Conservation (phyloP, 164 flowering plant genomes). For the Santalum album region DNA sequence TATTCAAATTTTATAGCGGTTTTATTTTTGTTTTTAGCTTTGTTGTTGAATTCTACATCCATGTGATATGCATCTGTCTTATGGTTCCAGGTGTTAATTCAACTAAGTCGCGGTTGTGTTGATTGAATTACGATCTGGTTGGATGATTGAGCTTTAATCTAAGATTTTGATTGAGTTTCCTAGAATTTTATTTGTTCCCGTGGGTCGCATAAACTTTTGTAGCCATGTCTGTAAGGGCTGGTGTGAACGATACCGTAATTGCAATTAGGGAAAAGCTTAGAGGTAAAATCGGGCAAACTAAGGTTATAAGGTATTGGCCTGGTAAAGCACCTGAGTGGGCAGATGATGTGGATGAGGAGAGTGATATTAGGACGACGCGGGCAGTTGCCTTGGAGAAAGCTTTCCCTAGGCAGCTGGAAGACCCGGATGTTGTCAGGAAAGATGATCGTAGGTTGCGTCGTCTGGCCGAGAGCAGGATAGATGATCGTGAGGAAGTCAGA, state of each 20-base stretch:
- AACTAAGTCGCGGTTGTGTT: too few relatives aligned
- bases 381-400: conserved; percentile 52
- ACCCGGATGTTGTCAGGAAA: conserved; percentile 21
- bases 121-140: too few relatives aligned
- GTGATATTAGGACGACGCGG: conserved; percentile 44
- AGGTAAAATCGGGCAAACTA: conserved; percentile 87
- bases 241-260: conserved; percentile 66
- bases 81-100: too few relatives aligned
- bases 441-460: conserved; percentile 88
- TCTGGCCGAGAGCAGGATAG: conserved; percentile 60
- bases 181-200: too few relatives aligned
- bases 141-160: too few relatives aligned
- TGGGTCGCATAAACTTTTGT: too few relatives aligned
- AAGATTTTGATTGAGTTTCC: too few relatives aligned
- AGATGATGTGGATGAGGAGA: conserved; percentile 70
- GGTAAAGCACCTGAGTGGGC: conserved; percentile 99
- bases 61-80: too few relatives aligned
- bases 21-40: too few relatives aligned
- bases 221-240: conserved; percentile 74
- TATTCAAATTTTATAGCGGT: too few relatives aligned
- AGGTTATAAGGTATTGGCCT: conserved; percentile 92
- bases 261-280: conserved; percentile 79
- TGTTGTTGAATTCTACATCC: too few relatives aligned
- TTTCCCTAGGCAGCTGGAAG: conserved; percentile 53
- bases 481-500: conserved; percentile 66